Evolutionary conservation across 2,329 filamentous ascomycete species (phyloP).

Genomic region (Orbilia oligospora): DNA sequence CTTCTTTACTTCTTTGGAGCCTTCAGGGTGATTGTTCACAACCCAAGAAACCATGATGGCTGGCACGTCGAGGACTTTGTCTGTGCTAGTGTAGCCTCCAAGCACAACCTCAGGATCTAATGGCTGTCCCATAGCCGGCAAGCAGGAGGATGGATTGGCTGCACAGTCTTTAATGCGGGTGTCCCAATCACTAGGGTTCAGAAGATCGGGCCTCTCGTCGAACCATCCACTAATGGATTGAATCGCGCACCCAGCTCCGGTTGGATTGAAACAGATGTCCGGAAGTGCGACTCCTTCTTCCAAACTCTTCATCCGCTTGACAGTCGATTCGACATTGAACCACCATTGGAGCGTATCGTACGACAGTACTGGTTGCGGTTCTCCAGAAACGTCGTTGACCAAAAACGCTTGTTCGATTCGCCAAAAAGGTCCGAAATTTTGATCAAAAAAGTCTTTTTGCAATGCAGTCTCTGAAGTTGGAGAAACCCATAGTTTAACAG

Average conservation of each 20-base stretch:
- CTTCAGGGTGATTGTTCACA: conserved; percentile 85
- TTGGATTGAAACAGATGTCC: conserved; percentile 95
- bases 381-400: conserved; percentile 83
- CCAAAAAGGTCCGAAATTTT: conserved; percentile 95
- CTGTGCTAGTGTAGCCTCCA: conserved; percentile 79
- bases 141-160: conserved; percentile 82
- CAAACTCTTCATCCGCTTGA: conserved; percentile 79
- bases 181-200: conserved; percentile 79
- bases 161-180: conserved; percentile 80
- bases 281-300: conserved; percentile 79
- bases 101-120: conserved; percentile 87
- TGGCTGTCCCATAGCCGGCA: conserved; percentile 90
- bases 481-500: conserved; percentile 95
- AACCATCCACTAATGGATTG: conserved; percentile 95
- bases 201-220: conserved; percentile 75
- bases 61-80: conserved; percentile 78
- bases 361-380: conserved; percentile 82
- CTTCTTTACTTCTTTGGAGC: conserved; percentile 76
- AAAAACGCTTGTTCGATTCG: conserved; percentile 93
- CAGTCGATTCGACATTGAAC: conserved; percentile 87
- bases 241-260: conserved; percentile 88
- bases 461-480: conserved; percentile 89
- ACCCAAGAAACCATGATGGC: conserved; percentile 96
- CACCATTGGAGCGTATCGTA: conserved; percentile 94
- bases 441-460: conserved; percentile 94